Evolutionary conservation across 352 stramenopile species (phyloP), one percentile per base, ranked within the genome.

Genomic region (Phytophthora fragariae): DNA sequence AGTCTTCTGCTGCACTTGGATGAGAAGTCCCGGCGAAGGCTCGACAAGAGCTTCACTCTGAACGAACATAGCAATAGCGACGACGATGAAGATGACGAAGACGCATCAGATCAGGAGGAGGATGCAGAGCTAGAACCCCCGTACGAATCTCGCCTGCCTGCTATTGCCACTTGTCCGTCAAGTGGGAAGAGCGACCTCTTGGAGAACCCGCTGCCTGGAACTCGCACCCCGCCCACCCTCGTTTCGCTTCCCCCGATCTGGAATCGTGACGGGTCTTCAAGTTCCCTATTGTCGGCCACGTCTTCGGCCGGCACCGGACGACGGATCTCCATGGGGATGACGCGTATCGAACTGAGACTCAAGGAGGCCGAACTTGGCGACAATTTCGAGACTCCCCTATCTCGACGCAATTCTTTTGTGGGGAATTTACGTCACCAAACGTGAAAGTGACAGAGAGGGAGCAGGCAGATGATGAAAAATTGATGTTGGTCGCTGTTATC

Each of bases 301-400:
- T 64, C 64, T 15, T 61, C 60, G 46, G 62, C 47, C 12, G 63
- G 55, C 27, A 81, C 62, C 21, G 58, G 62, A 35, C 50, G 62
- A 66, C 69, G 52, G 11, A 69, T 72, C 44, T 76, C 65, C 9
- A 56, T 69, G 15, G 62, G 33, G n/a, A 90, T 83, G 78, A 81
- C 53, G 24, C 82, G 82, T 31, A 58, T 86, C 2, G 76, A 92
- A 57, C 73, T 92, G 3, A 92, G 85, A 35, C 57, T 92, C 14
- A 93, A 90, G 31, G 83, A 93, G 27, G 72, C 77, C 0, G 74
- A 82, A 39, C 72, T 91, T 10, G 80, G 79, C 54, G 83, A 88
- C 61, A 78, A 90, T 1, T 86, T 92, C 21, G 62, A 77, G 11
- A 56, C 54, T 0, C 67, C 47, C 17, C 62, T 68, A 19, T 75